Percentiles rank a stretch among this genome's conserved stretches.
Conservation (phyloP, 2,329 filamentous ascomycete genomes). For the Monilinia vaccinii-corymbosi region DNA sequence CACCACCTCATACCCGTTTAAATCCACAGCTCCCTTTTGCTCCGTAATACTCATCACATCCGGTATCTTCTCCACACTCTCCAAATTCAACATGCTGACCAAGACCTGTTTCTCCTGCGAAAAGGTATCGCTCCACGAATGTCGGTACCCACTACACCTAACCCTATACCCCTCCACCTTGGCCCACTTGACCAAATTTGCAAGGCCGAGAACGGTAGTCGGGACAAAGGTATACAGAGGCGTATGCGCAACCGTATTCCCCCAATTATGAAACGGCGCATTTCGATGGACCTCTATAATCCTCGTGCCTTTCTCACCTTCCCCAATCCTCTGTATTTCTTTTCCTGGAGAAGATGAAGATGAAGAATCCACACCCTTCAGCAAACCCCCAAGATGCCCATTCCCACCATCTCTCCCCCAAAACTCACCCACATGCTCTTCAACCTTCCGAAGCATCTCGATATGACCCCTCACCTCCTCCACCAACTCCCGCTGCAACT, state of each 20-base stretch:
- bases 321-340: constrained; percentile 25
- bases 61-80: constrained; percentile 32
- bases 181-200: constrained; percentile 34
- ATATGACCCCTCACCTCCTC: background rate
- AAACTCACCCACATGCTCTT: constrained; percentile 8
- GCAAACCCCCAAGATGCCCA: background rate
- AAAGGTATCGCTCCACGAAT: constrained; percentile 37
- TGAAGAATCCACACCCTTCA: background rate
- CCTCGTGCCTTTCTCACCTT: constrained; percentile 26
- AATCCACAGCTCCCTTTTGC: background rate
- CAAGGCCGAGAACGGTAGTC: constrained; percentile 33
- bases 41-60: constrained; percentile 29
- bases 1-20: background rate
- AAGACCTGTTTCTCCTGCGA: constrained; percentile 34
- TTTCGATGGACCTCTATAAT: constrained; percentile 30
- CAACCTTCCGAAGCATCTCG: constrained; percentile 10
- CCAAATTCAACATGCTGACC: constrained; percentile 35
- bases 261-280: constrained; percentile 35
- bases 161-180: constrained; percentile 31
- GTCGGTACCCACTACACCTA: constrained; percentile 35
- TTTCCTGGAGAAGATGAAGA: background rate
- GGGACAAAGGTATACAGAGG: constrained; percentile 36
- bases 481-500: background rate
- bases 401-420: background rate
- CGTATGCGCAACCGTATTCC: constrained; percentile 32